These are phyloP conservation scores for Aspergillus fumigatiaffinis DNA, from an alignment of 2,329 filamentous ascomycete genomes.

Conservation along the genomic window DNA sequence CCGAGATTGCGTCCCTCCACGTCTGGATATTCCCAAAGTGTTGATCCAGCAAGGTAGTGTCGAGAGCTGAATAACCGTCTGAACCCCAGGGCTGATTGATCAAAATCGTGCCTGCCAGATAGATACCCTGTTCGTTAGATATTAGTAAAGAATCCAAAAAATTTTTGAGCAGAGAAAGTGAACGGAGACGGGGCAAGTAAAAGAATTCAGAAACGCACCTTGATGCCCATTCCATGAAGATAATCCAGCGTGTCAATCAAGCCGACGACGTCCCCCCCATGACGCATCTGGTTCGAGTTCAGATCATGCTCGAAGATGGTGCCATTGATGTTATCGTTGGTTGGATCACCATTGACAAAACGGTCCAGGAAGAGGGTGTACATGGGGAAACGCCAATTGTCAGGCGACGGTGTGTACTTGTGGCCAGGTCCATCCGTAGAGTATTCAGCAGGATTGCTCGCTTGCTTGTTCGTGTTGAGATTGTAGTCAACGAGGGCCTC, in stretches of 20 bases:
- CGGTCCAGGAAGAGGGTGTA: conserved; percentile 63
- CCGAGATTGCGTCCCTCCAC: conserved; percentile 56
- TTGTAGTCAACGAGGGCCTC: conserved; percentile 53
- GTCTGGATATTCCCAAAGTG: conserved; percentile 58
- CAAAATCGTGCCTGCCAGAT: conserved; percentile 61
- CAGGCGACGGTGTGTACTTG: conserved; percentile 51
- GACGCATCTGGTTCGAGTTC: conserved; percentile 58
- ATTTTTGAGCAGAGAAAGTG: background rate
- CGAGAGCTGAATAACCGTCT: conserved; percentile 58
- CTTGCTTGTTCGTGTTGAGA: conserved; percentile 56
- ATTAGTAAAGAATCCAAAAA: conserved; percentile 1
- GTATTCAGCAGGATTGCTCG: conserved; percentile 56
- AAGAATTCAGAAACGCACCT: conserved; percentile 34
- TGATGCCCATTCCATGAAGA: conserved; percentile 61
- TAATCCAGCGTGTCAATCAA: conserved; percentile 61
- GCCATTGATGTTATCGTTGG: conserved; percentile 60
- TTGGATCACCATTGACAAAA: conserved; percentile 62
- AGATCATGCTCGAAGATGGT: conserved; percentile 60
- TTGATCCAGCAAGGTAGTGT: conserved; percentile 60
- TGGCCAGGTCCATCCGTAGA: conserved; percentile 54
- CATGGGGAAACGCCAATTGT: conserved; percentile 63
- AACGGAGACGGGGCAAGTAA: background rate
- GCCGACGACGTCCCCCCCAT: conserved; percentile 59
- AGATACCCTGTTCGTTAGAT: conserved; percentile 46
- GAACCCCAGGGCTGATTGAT: conserved; percentile 63